phyloP scores from a whole-genome alignment of 352 stramenopile genomes.

The Globisporangium nunn region DNA sequence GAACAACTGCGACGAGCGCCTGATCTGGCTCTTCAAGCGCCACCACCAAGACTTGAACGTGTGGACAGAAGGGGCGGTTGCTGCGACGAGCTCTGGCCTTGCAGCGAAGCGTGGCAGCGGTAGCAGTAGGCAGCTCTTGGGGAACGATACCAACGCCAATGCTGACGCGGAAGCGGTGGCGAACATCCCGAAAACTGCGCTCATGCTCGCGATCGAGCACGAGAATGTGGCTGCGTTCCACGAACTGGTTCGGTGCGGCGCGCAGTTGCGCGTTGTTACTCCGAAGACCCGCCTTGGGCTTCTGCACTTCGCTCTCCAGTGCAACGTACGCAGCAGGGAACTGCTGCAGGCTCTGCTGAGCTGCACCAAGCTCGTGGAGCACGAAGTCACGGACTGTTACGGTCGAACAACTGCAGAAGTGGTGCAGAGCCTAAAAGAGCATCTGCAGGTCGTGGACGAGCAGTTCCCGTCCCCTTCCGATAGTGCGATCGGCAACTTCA shows the following conservation, averaged over 20 bases:
- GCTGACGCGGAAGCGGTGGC: background rate
- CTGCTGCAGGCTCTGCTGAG: slow-evolving; percentile 11
- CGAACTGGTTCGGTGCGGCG: slow-evolving; percentile 38
- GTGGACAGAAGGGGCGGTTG: slow-evolving; percentile 34
- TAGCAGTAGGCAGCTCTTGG: background rate
- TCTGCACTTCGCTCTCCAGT: slow-evolving; percentile 33
- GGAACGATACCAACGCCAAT: background rate
- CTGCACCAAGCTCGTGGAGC: slow-evolving; percentile 7
- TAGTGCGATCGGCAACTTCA: background rate
- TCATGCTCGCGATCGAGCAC: slow-evolving; percentile 50
- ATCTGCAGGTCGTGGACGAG: slow-evolving; percentile 4
- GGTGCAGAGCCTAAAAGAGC: slow-evolving; percentile 9
- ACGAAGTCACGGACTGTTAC: slow-evolving; percentile 28
- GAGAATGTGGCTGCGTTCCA: slow-evolving; percentile 42
- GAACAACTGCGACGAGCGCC: slow-evolving; percentile 26
- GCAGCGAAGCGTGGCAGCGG: background rate
- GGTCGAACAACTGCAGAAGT: slow-evolving; percentile 27
- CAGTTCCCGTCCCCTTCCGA: background rate
- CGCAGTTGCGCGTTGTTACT: slow-evolving; percentile 31
- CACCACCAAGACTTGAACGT: slow-evolving; percentile 51
- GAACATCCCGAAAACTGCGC: slow-evolving; percentile 21
- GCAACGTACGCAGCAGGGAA: slow-evolving; percentile 6
- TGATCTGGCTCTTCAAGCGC: slow-evolving; percentile 42
- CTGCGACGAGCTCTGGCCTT: slow-evolving; percentile 1
- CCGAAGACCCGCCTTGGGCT: slow-evolving; percentile 42